phyloP scores from a whole-genome alignment of 768 basidiomycete genomes.

The Suillus weaverae region DNA sequence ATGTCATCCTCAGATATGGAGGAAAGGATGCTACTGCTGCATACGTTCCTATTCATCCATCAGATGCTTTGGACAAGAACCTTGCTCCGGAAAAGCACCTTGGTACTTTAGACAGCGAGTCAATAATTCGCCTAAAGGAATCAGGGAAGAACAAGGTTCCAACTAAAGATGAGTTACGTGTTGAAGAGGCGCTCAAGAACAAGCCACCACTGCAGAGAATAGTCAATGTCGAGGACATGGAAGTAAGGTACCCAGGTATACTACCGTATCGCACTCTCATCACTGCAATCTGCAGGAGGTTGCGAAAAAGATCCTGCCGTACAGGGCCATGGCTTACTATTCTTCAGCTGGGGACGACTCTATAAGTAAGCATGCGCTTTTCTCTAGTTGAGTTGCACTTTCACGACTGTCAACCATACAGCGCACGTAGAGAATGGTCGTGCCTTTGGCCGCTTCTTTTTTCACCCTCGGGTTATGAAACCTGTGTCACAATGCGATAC shows the following conservation, averaged over 20 bases:
- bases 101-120: slow-evolving; percentile 56
- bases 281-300: slow-evolving; percentile 46
- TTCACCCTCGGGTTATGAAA: slow-evolving; percentile 79
- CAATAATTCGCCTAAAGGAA: slow-evolving; percentile 38
- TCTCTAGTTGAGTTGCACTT: slow-evolving; percentile 12
- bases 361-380: slow-evolving; percentile 51
- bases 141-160: slow-evolving; percentile 44
- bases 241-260: slow-evolving; percentile 45
- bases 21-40: slow-evolving; percentile 81
- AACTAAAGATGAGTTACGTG: slow-evolving; percentile 70
- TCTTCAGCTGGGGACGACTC: slow-evolving; percentile 86
- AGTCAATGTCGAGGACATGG: slow-evolving; percentile 78
- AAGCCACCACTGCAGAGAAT: slow-evolving; percentile 71
- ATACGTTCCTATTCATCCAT: slow-evolving; percentile 84
- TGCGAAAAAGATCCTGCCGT: slow-evolving; percentile 69
- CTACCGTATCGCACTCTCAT: neutral
- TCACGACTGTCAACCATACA: slow-evolving; percentile 28
- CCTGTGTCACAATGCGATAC: slow-evolving; percentile 63
- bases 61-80: slow-evolving; percentile 73
- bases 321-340: slow-evolving; percentile 82
- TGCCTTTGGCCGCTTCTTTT: slow-evolving; percentile 86
- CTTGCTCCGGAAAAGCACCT: slow-evolving; percentile 71
- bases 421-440: slow-evolving; percentile 68
- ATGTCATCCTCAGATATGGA: slow-evolving; percentile 80
- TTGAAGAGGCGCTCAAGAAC: slow-evolving; percentile 56